A percentile compares a stretch with the other conserved stretches of the same genome.
Conservation (phyloP, 75 land plant genomes). For the Pseudotsuga menziesii region DNA sequence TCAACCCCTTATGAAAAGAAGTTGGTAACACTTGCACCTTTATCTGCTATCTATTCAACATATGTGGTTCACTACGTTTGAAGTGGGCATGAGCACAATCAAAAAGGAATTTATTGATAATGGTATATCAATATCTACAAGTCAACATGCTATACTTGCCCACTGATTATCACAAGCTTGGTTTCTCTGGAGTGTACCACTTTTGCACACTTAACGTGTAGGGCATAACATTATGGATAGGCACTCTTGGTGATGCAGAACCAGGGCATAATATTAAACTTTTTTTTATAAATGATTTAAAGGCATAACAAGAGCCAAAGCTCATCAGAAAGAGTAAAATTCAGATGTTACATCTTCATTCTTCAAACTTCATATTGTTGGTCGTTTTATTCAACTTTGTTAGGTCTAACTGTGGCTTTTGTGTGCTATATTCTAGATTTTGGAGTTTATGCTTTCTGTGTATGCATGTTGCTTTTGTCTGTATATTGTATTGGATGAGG, state of each 20-base stretch:
- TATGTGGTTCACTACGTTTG: not conserved
- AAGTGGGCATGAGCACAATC: not conserved
- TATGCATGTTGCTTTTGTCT: not conserved
- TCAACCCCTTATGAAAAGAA: not conserved
- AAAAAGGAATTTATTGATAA: not conserved
- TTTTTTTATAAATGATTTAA: too few relatives aligned
- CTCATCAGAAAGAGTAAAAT: too few relatives aligned
- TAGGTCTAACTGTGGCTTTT: not conserved
- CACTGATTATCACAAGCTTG: not conserved
- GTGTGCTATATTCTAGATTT: not conserved
- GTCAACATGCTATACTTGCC: not conserved
- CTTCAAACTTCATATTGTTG: not conserved
- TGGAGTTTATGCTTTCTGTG: not conserved
- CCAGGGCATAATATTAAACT: not conserved
- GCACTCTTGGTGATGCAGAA: not conserved
- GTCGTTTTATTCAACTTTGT: not conserved
- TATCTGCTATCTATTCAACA: not conserved
- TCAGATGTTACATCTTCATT: not conserved
- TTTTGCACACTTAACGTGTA: not conserved
- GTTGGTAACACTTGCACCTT: conserved; percentile 3
- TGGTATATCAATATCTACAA: not conserved
- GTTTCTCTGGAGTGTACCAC: not conserved
- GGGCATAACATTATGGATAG: not conserved
- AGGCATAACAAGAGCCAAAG: too few relatives aligned
- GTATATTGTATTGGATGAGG: not conserved